Percentiles rank a stretch among this genome's conserved stretches.
These are phyloP conservation scores for Ammopiptanthus mongolicus DNA, from an alignment of 306 rosid genomes.

Conservation along the genomic window DNA sequence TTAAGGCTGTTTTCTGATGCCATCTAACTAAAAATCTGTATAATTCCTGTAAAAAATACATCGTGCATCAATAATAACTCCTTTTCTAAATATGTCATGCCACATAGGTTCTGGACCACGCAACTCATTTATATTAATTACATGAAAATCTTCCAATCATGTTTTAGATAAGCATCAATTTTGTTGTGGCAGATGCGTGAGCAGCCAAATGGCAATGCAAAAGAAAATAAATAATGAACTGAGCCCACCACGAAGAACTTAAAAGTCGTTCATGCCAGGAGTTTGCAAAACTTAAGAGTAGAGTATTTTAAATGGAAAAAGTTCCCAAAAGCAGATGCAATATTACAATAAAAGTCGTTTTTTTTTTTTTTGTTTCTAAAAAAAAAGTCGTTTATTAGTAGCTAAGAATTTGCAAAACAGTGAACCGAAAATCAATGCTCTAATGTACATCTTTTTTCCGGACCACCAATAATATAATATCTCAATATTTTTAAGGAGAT, in stretches of 20 bases:
- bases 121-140: neutral
- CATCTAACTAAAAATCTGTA: too few species aligned
- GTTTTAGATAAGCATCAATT: neutral
- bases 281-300: neutral
- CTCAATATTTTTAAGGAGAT: neutral
- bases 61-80: too few species aligned
- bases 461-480: conserved; percentile 50
- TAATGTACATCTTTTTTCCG: neutral
- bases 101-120: neutral
- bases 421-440: conserved; percentile 15
- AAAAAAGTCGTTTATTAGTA: neutral
- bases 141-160: neutral
- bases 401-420: conserved; percentile 11
- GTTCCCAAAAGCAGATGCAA: neutral
- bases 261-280: neutral
- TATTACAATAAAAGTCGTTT: too few species aligned
- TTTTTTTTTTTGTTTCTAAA: too few species aligned
- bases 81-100: neutral
- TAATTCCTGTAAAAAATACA: too few species aligned
- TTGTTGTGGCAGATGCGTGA: neutral
- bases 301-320: neutral
- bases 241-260: neutral
- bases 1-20: too few species aligned
- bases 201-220: neutral
- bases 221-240: neutral